A percentile compares a stretch with the other conserved stretches of the same genome.
Conservation (phyloP, 345 rosid genomes). For the Aquilaria sinensis region DNA sequence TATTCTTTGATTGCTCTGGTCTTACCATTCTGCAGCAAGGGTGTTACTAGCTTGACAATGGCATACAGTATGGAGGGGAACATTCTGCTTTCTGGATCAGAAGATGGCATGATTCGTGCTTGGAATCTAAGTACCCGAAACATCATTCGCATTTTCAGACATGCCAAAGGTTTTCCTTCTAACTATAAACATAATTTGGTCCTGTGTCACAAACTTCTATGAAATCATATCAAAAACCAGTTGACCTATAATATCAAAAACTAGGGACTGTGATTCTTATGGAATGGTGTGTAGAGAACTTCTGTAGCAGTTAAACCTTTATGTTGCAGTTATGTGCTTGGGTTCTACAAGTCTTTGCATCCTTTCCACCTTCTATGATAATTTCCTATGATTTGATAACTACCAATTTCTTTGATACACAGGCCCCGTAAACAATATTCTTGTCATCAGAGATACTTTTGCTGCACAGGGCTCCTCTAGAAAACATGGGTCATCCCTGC, state of each 20-base stretch:
- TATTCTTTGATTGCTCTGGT: not conserved
- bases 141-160: slow-evolving; percentile 45
- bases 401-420: not conserved
- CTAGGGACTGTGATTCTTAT: too few relatives aligned
- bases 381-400: not conserved
- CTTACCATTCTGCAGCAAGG: slow-evolving; percentile 43
- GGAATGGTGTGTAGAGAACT: too few relatives aligned
- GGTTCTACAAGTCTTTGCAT: not conserved
- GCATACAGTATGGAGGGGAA: slow-evolving; percentile 40
- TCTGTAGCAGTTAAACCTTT: not conserved
- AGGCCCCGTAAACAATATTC: slow-evolving; percentile 76
- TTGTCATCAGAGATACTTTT: slow-evolving; percentile 39
- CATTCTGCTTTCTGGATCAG: slow-evolving; percentile 70
- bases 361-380: not conserved
- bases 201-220: too few relatives aligned
- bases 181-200: too few relatives aligned
- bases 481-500: slow-evolving; percentile 35
- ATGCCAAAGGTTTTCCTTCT: slow-evolving; percentile 48
- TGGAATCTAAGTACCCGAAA: slow-evolving; percentile 49
- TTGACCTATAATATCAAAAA: too few relatives aligned
- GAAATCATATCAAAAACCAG: too few relatives aligned
- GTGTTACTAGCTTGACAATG: slow-evolving; percentile 58
- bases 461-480: slow-evolving; percentile 36
- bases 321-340: too few relatives aligned
- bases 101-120: slow-evolving; percentile 67